These are phyloP conservation scores for Aegle marmelos DNA, from an alignment of 345 rosid genomes.

Conservation along the genomic window DNA sequence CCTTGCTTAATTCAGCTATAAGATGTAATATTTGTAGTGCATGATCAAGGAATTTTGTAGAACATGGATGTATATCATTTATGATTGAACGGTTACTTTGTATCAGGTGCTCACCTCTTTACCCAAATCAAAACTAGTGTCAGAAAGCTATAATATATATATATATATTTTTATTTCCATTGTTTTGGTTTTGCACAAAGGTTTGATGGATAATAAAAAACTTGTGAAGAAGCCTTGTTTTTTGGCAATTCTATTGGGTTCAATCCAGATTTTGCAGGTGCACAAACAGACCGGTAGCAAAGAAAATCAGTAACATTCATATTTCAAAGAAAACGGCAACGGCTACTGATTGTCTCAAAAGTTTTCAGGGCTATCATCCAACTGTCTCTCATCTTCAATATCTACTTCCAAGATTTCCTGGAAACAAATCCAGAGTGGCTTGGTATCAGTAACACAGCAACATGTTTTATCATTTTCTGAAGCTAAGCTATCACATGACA, in stretches of 20 bases:
- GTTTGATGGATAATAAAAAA: too few relatives aligned
- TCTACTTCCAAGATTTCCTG: constrained; percentile 89
- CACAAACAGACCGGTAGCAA: neutral
- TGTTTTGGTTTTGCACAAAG: too few relatives aligned
- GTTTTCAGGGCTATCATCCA: constrained; percentile 89
- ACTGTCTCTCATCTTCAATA: constrained; percentile 82
- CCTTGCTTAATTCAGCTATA: neutral
- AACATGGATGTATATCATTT: neutral
- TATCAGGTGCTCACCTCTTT: neutral
- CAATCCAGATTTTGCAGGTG: too few relatives aligned
- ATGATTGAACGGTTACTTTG: neutral
- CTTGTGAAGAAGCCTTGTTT: too few relatives aligned
- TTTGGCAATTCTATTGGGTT: too few relatives aligned
- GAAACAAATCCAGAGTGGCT: neutral
- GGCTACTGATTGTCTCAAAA: constrained; percentile 35
- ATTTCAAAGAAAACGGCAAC: neutral
- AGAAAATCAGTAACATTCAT: neutral
- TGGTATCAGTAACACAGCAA: neutral
- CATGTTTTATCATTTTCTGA: too few relatives aligned
- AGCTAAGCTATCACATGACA: neutral
- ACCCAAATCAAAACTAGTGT: neutral
- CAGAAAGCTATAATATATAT: too few relatives aligned
- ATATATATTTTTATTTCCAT: too few relatives aligned
- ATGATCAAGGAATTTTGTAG: neutral
- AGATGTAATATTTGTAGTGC: neutral